Conservation (phyloP, 176 grass and related monocot genomes). For the Alloteropsis semialata region DNA sequence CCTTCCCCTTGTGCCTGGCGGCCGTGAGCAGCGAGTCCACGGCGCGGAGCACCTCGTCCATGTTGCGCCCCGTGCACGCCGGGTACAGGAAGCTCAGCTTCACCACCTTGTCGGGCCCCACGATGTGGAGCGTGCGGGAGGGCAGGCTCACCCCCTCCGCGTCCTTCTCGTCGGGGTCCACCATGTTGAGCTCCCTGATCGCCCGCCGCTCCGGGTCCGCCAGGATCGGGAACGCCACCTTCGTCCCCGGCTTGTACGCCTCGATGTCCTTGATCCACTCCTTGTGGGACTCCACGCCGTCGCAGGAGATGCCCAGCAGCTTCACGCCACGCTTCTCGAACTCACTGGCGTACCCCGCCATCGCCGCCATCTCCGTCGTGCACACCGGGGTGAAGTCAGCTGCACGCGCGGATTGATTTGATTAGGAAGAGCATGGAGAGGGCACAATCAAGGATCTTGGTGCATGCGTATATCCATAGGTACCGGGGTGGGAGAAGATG, state of each 20-base stretch:
- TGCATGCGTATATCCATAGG: fast-evolving
- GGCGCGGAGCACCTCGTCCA: slow-evolving; percentile 81
- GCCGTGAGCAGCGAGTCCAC: slow-evolving; percentile 70
- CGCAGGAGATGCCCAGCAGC: slow-evolving; percentile 80
- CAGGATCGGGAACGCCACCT: slow-evolving; percentile 64
- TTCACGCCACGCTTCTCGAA: slow-evolving; percentile 86
- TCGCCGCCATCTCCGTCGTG: slow-evolving; percentile 84
- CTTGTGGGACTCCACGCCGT: slow-evolving; percentile 71
- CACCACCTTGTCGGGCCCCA: slow-evolving; percentile 74
- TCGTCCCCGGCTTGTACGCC: slow-evolving; percentile 56
- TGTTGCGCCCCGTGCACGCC: slow-evolving; percentile 68
- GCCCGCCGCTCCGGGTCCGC: slow-evolving; percentile 49
- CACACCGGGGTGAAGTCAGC: slow-evolving; percentile 89
- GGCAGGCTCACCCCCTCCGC: slow-evolving; percentile 39
- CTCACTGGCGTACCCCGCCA: slow-evolving; percentile 63
- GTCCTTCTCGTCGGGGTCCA: slow-evolving; percentile 88
- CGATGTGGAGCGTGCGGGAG: slow-evolving; percentile 61
- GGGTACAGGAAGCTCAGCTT: slow-evolving; percentile 88
- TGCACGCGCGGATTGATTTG: not conserved
- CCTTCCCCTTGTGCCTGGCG: slow-evolving; percentile 41
- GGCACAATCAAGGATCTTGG: no score
- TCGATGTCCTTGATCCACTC: slow-evolving; percentile 95
- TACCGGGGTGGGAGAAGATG: slow-evolving; percentile 95
- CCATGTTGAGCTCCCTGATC: slow-evolving; percentile 86
- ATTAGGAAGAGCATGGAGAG: no score